Evolutionary conservation across 2,329 filamentous ascomycete genomes (phyloP).

Genomic region (Alternaria longipes): DNA sequence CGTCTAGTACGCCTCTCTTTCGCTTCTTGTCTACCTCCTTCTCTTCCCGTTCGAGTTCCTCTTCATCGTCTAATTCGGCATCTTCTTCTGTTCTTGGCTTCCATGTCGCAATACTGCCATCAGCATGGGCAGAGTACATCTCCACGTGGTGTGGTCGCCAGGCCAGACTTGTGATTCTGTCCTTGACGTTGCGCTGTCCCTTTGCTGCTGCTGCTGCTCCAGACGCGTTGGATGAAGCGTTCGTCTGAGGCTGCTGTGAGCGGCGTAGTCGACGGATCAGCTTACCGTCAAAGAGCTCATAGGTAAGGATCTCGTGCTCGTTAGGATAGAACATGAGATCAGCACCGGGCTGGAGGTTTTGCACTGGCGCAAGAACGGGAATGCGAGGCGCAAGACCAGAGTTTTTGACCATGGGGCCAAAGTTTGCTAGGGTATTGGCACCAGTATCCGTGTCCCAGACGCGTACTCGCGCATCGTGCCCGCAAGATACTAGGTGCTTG

Average conservation of each 20-base stretch:
- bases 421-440: constrained; percentile 87
- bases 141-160: constrained; percentile 77
- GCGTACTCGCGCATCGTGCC: constrained; percentile 83
- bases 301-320: constrained; percentile 74
- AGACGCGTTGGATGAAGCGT: neutral
- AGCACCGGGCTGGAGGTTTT: constrained; percentile 63
- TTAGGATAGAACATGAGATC: constrained; percentile 85
- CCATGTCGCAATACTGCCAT: constrained; percentile 87
- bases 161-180: constrained; percentile 74
- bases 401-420: constrained; percentile 84
- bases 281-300: constrained; percentile 80
- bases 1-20: constrained; percentile 81
- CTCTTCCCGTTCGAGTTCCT: constrained; percentile 48
- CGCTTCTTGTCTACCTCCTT: constrained; percentile 58
- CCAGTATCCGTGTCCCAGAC: constrained; percentile 86
- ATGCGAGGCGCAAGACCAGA: constrained; percentile 53
- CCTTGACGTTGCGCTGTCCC: constrained; percentile 50
- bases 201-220: constrained; percentile 30
- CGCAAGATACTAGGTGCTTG: constrained; percentile 77
- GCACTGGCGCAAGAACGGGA: constrained; percentile 66
- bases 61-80: constrained; percentile 54
- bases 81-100: constrained; percentile 66
- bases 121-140: constrained; percentile 83
- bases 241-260: constrained; percentile 57
- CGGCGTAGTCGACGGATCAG: constrained; percentile 76